A percentile compares a stretch with the other conserved stretches of the same genome.
These are phyloP conservation scores for Suillus plorans DNA, from an alignment of 768 basidiomycete species.

Conservation along the genomic window DNA sequence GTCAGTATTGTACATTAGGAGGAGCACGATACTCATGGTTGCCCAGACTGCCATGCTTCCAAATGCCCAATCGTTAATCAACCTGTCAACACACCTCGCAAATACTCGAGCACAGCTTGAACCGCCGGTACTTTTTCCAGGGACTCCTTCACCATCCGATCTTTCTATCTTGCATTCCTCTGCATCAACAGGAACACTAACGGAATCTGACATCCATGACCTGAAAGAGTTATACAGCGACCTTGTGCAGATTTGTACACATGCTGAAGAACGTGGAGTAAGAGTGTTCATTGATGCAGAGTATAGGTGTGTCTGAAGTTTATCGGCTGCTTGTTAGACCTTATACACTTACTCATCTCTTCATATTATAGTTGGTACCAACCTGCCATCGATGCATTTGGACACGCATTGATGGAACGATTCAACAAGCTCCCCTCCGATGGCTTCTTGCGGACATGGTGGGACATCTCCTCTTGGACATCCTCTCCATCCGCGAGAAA, in stretches of 20 bases:
- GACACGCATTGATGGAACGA: slow-evolving; percentile 68
- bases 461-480: not conserved
- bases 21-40: not conserved
- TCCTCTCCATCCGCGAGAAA: not conserved
- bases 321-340: not conserved
- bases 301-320: slow-evolving; percentile 48
- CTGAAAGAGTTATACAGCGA: slow-evolving; percentile 63
- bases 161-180: slow-evolving; percentile 45
- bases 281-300: slow-evolving; percentile 85
- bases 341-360: not conserved
- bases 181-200: slow-evolving; percentile 33
- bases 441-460: not conserved
- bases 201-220: slow-evolving; percentile 54
- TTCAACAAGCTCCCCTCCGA: slow-evolving; percentile 55
- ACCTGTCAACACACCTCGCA: slow-evolving; percentile 59
- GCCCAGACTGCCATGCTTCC: slow-evolving; percentile 68
- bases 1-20: not conserved
- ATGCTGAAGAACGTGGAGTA: slow-evolving; percentile 61
- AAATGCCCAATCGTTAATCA: slow-evolving; percentile 56
- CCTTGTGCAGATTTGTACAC: slow-evolving; percentile 61
- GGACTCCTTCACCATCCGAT: slow-evolving; percentile 60
- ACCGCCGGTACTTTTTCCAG: slow-evolving; percentile 61
- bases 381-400: slow-evolving; percentile 82
- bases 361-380: slow-evolving; percentile 50
- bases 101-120: slow-evolving; percentile 36